These are phyloP conservation scores for Sugiyamaella chiloensis DNA, from an alignment of 805 yeast genomes.

Conservation along the genomic window DNA sequence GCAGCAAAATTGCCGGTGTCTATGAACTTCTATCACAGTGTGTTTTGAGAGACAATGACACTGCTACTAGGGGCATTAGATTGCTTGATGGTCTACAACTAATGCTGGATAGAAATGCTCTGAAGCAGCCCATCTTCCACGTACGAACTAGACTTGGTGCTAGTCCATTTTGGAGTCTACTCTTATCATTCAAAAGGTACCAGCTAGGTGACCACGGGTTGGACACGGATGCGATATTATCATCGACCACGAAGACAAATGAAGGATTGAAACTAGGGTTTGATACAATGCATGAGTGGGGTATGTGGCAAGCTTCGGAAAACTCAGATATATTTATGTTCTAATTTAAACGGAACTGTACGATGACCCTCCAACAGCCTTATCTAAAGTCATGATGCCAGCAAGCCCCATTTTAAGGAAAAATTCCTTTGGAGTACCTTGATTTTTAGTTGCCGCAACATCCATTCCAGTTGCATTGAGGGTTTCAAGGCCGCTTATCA, in stretches of 20 bases:
- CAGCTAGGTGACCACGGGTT: conserved; percentile 5
- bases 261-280: not conserved
- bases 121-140: conserved; percentile 14
- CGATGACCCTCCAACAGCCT: conserved; percentile 6
- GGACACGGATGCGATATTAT: too few relatives aligned
- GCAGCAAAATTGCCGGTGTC: conserved; percentile 14
- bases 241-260: too few relatives aligned
- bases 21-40: conserved; percentile 3
- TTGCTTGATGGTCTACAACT: conserved; percentile 14
- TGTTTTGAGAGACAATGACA: conserved; percentile 2
- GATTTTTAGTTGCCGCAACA: not conserved
- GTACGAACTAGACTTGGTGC: conserved; percentile 18
- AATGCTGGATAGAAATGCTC: conserved; percentile 5
- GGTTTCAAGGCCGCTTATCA: not conserved
- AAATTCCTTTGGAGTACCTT: conserved; percentile 12
- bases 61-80: conserved; percentile 12
- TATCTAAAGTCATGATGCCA: conserved; percentile 6
- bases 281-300: conserved; percentile 2
- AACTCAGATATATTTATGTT: not conserved
- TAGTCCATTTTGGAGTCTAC: conserved; percentile 17
- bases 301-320: not conserved
- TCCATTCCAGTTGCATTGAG: conserved; percentile 5
- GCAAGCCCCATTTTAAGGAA: conserved; percentile 8
- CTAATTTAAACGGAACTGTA: not conserved
- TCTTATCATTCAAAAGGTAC: conserved; percentile 16